Evolutionary conservation across 192 early-diverging fungal genomes (phyloP).

Genomic region (Backusella australiensis): DNA sequence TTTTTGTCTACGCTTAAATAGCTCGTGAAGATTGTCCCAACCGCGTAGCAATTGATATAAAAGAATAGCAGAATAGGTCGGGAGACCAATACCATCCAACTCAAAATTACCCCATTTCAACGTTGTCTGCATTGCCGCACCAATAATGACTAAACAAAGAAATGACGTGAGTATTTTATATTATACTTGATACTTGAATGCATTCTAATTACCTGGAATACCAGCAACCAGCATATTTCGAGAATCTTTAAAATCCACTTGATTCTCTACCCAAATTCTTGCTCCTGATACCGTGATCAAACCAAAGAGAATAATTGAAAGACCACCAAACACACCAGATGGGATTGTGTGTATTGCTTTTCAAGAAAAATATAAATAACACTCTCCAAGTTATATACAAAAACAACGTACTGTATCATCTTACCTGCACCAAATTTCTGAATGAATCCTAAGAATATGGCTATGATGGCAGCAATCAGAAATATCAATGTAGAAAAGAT

Average conservation of each 20-base stretch:
- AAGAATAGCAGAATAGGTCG: slow-evolving; percentile 36
- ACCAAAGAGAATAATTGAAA: slow-evolving; percentile 51
- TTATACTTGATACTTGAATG: not conserved
- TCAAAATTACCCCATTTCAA: slow-evolving; percentile 39
- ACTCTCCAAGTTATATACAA: too few relatives aligned
- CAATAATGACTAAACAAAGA: slow-evolving; percentile 33
- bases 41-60: slow-evolving; percentile 38
- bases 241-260: slow-evolving; percentile 49
- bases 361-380: not conserved
- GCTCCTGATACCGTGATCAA: slow-evolving; percentile 52
- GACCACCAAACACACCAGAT: slow-evolving; percentile 51
- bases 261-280: slow-evolving; percentile 50
- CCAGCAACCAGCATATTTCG: slow-evolving; percentile 51
- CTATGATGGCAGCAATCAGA: slow-evolving; percentile 48
- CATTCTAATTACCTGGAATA: slow-evolving; percentile 11
- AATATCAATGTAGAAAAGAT: slow-evolving; percentile 56
- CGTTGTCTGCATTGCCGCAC: slow-evolving; percentile 40
- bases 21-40: not conserved
- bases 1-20: not conserved
- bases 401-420: not conserved
- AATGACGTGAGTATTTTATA: not conserved
- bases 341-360: slow-evolving; percentile 48
- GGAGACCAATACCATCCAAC: slow-evolving; percentile 47
- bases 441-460: slow-evolving; percentile 52
- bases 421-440: slow-evolving; percentile 53